Evolutionary conservation across 2,329 filamentous ascomycete species (phyloP).

Genomic region (Penicillium sp.): DNA sequence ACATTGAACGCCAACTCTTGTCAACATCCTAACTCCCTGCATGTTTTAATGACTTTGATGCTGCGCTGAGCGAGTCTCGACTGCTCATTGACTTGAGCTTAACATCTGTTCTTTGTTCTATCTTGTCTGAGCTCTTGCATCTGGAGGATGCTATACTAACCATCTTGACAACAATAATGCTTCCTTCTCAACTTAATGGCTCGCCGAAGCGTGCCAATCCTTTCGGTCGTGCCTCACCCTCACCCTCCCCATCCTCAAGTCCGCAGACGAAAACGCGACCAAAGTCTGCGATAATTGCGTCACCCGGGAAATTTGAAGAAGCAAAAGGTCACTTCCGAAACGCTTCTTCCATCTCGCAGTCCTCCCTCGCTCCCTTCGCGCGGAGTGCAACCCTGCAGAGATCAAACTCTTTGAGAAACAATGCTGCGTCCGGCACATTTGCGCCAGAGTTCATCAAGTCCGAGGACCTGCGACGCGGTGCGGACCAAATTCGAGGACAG

Average conservation of each 20-base stretch:
- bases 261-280: slow-evolving; percentile 60
- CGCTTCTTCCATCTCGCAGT: slow-evolving; percentile 66
- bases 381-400: slow-evolving; percentile 50
- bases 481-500: slow-evolving; percentile 68
- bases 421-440: slow-evolving; percentile 77
- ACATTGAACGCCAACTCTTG: slow-evolving; percentile 10
- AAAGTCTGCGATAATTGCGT: slow-evolving; percentile 75
- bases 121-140: slow-evolving; percentile 22
- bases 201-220: slow-evolving; percentile 80
- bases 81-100: slow-evolving; percentile 20
- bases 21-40: slow-evolving; percentile 15
- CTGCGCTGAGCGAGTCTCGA: slow-evolving; percentile 16
- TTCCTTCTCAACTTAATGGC: slow-evolving; percentile 62
- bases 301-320: slow-evolving; percentile 52
- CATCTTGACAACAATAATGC: slow-evolving; percentile 47
- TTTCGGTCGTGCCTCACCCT: slow-evolving; percentile 65
- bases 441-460: slow-evolving; percentile 94
- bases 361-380: slow-evolving; percentile 52
- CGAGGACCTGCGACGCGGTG: slow-evolving; percentile 70
- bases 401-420: slow-evolving; percentile 69
- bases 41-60: slow-evolving; percentile 15
- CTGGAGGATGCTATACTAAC: slow-evolving; percentile 38
- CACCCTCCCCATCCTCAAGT: slow-evolving; percentile 68
- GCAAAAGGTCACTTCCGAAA: slow-evolving; percentile 67
- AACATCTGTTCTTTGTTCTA: slow-evolving; percentile 1